phyloP scores from a whole-genome alignment of 78 protist species.

The Dictyostelium intermedium region DNA sequence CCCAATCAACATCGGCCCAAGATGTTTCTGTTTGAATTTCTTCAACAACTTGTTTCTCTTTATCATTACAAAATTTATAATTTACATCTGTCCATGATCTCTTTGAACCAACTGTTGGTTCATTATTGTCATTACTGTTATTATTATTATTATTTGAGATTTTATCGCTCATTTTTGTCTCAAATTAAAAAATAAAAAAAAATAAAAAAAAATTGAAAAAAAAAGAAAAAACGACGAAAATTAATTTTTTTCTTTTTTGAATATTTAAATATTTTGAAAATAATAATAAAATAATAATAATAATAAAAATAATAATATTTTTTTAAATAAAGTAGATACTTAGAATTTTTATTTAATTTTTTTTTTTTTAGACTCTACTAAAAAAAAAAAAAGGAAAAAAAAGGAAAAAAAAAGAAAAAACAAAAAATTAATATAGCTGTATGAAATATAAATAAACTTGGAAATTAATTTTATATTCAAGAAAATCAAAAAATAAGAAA shows the following conservation, averaged over 20 bases:
- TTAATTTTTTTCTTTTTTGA: too few relatives aligned
- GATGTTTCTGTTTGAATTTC: conserved; percentile 65
- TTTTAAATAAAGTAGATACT: too few relatives aligned
- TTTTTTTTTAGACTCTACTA: too few relatives aligned
- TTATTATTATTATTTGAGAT: background rate
- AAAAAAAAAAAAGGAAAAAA: too few relatives aligned
- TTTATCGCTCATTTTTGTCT: background rate
- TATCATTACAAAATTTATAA: conserved; percentile 38
- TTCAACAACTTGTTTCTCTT: conserved; percentile 12
- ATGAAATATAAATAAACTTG: too few relatives aligned
- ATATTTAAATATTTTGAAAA: too few relatives aligned
- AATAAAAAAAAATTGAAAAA: background rate
- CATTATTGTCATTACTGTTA: background rate
- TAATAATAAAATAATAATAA: background rate
- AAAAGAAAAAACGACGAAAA: background rate
- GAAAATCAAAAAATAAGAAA: too few relatives aligned
- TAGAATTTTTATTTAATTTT: too few relatives aligned
- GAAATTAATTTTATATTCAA: too few relatives aligned
- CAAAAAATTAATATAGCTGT: too few relatives aligned
- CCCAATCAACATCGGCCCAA: conserved; percentile 75
- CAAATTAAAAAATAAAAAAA: background rate
- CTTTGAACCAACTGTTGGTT: background rate
- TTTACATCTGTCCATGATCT: conserved; percentile 69
- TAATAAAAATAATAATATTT: too few relatives aligned
- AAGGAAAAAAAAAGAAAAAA: too few relatives aligned